Percentiles rank a stretch among this genome's conserved stretches.
Conservation (phyloP, 208 protist species). For the Zelonia costaricensis region DNA sequence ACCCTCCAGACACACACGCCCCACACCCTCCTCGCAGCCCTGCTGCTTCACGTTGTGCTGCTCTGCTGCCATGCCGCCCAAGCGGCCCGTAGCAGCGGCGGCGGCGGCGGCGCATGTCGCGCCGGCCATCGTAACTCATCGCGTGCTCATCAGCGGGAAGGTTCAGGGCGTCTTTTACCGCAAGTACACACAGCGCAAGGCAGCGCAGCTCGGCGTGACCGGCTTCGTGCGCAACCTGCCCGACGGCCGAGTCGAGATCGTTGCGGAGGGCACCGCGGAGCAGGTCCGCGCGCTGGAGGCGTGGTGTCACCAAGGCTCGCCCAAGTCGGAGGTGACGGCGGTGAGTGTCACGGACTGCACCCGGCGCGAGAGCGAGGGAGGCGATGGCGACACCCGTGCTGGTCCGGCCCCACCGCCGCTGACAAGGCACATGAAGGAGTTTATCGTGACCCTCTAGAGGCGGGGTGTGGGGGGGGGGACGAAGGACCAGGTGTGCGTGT, state of each 20-base stretch:
- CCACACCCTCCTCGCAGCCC: too few species aligned
- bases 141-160: slow-evolving; percentile 72
- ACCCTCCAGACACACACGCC: too few species aligned
- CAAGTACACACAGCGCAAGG: slow-evolving; percentile 71
- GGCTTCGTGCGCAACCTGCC: slow-evolving; percentile 83
- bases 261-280: slow-evolving; percentile 59
- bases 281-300: slow-evolving; percentile 45
- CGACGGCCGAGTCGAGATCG: slow-evolving; percentile 76
- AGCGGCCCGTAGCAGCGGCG: background rate
- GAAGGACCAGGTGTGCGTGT: too few species aligned
- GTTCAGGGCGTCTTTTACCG: slow-evolving; percentile 92
- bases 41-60: background rate
- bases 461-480: background rate
- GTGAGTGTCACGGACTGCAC: slow-evolving; percentile 25
- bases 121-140: slow-evolving; percentile 19
- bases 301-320: slow-evolving; percentile 83
- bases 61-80: background rate
- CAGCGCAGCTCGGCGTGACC: slow-evolving; percentile 47
- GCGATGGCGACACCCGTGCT: background rate
- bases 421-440: slow-evolving; percentile 1
- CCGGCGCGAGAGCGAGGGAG: background rate
- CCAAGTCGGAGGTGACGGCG: slow-evolving; percentile 51
- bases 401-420: background rate
- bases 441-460: slow-evolving; percentile 5
- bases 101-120: background rate